A percentile compares a stretch with the other conserved stretches of the same genome.
These are phyloP conservation scores for Albophoma yamanashiensis DNA, from an alignment of 2,329 filamentous ascomycete species.

Conservation along the genomic window DNA sequence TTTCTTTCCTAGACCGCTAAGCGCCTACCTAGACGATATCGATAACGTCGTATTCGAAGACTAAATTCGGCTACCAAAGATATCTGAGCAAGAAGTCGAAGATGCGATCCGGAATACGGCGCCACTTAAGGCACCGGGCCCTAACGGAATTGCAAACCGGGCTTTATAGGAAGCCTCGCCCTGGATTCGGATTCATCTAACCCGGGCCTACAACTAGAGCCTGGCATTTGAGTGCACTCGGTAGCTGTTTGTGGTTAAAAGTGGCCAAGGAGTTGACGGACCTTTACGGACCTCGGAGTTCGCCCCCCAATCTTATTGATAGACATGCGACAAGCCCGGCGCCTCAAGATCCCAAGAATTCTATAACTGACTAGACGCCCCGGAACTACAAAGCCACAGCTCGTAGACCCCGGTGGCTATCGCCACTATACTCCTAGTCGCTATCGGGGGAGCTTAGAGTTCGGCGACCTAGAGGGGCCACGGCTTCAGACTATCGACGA, in stretches of 20 bases:
- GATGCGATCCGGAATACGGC: background rate
- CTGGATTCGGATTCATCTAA: background rate
- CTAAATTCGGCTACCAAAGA: background rate
- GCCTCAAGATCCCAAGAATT: background rate
- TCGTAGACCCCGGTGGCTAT: background rate
- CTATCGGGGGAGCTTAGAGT: background rate
- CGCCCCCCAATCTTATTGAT: background rate
- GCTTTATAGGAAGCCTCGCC: background rate
- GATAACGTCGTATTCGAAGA: background rate
- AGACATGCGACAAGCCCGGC: background rate
- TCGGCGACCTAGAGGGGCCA: background rate
- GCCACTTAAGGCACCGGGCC: background rate
- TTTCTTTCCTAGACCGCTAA: background rate
- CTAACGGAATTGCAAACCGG: background rate
- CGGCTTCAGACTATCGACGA: background rate
- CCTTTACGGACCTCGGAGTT: background rate
- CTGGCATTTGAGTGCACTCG: background rate
- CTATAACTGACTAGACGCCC: background rate
- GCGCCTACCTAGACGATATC: background rate
- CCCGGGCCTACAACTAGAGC: background rate
- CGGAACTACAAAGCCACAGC: background rate
- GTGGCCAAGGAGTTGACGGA: background rate
- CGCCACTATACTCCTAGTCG: background rate
- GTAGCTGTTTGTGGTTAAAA: background rate
- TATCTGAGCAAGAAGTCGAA: background rate